phyloP scores from a whole-genome alignment of 73 alveolate species.

The Tetrahymena borealis region DNA sequence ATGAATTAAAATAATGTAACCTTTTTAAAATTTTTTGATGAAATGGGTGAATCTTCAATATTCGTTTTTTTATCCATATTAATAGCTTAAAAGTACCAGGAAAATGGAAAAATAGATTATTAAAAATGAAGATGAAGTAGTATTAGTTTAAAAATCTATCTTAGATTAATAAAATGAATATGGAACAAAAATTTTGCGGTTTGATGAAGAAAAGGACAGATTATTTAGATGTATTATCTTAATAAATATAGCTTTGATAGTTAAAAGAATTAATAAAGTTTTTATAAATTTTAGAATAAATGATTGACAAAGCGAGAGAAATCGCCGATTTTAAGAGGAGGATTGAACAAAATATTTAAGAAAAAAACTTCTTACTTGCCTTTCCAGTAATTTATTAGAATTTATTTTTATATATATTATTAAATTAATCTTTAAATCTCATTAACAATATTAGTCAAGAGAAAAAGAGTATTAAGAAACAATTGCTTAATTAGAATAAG shows the following conservation, averaged over 20 bases:
- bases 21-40: no score
- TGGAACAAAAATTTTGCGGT: neutral
- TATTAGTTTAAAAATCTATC: neutral
- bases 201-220: neutral
- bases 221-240: neutral
- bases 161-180: neutral
- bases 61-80: no score
- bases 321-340: neutral
- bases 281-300: neutral
- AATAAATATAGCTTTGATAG: no score
- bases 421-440: neutral
- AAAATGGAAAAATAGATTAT: neutral
- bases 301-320: neutral
- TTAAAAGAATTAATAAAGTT: no score
- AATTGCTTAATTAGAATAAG: conserved; percentile 1
- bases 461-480: neutral
- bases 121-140: neutral
- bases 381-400: neutral
- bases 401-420: no score
- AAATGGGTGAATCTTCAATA: no score
- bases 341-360: neutral
- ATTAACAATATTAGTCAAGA: neutral
- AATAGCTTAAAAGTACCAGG: neutral
- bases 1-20: neutral
- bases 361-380: neutral